These are phyloP conservation scores for Tremella yokohamensis DNA, from an alignment of 768 basidiomycete species.

Conservation along the genomic window DNA sequence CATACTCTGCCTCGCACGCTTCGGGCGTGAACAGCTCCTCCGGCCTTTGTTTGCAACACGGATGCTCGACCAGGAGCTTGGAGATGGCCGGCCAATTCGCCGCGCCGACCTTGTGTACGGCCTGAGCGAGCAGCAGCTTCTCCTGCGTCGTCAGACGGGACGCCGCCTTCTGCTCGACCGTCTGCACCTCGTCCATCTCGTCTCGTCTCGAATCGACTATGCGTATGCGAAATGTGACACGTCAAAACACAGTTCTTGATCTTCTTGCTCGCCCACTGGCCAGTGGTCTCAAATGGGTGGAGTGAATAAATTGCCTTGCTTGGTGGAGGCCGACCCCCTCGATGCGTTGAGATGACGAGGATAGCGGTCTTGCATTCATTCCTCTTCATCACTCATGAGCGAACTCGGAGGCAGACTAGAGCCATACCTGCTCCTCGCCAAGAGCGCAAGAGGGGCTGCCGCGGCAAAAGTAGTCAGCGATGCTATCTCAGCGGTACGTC, in stretches of 20 bases:
- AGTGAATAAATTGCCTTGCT: too few species aligned
- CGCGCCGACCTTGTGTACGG: slow-evolving; percentile 73
- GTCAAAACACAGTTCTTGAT: too few species aligned
- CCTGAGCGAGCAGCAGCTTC: slow-evolving; percentile 76
- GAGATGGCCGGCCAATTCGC: slow-evolving; percentile 64
- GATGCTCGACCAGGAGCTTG: slow-evolving; percentile 65
- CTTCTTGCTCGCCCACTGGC: too few species aligned
- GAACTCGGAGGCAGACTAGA: slow-evolving; percentile 54
- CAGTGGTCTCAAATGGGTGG: too few species aligned
- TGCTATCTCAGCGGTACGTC: slow-evolving; percentile 66
- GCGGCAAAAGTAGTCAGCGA: slow-evolving; percentile 78
- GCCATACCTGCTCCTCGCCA: slow-evolving; percentile 85
- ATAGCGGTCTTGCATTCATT: too few species aligned
- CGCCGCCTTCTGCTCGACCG: not conserved
- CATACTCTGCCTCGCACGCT: slow-evolving; percentile 67
- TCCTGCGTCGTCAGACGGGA: slow-evolving; percentile 56
- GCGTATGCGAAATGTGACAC: too few species aligned
- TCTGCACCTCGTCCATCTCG: too few species aligned
- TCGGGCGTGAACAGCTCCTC: slow-evolving; percentile 67
- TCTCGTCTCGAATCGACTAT: too few species aligned
- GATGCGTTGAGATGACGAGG: too few species aligned
- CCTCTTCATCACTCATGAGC: slow-evolving; percentile 12
- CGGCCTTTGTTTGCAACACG: slow-evolving; percentile 58
- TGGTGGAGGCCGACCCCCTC: too few species aligned
- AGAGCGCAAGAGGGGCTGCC: slow-evolving; percentile 84